phyloP scores from a whole-genome alignment of 2,329 filamentous ascomycete genomes.

The Colletotrichum trifolii region DNA sequence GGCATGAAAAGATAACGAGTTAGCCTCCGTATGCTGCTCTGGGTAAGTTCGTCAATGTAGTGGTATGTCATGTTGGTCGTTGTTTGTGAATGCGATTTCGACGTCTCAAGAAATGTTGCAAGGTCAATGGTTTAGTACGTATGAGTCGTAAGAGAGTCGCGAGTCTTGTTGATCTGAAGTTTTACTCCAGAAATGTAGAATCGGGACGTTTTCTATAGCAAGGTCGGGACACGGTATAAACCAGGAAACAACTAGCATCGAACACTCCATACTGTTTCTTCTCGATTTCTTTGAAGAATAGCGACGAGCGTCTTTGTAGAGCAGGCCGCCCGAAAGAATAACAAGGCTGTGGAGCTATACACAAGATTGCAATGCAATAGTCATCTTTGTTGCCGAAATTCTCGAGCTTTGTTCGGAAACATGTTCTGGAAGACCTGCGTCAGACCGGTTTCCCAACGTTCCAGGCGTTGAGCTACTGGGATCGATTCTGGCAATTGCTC shows the following conservation, averaged over 20 bases:
- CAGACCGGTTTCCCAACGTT: too few species aligned
- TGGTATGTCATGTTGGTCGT: conserved; percentile 15
- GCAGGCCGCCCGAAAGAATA: too few species aligned
- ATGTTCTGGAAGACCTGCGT: too few species aligned
- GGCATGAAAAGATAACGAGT: conserved; percentile 52
- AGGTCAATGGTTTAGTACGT: background rate
- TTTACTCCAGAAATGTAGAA: background rate
- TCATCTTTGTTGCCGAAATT: conserved; percentile 4
- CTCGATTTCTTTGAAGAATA: background rate
- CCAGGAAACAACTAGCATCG: conserved; percentile 11
- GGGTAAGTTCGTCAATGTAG: conserved; percentile 38
- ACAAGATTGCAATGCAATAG: too few species aligned
- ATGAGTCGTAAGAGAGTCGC: background rate
- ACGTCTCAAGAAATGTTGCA: background rate
- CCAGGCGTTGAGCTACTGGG: too few species aligned
- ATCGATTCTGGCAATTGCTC: too few species aligned
- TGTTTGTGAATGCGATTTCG: background rate
- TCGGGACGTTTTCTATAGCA: conserved; percentile 1
- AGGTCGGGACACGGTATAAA: background rate
- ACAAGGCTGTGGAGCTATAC: too few species aligned
- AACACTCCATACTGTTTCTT: background rate
- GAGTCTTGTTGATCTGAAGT: background rate
- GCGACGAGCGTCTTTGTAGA: background rate
- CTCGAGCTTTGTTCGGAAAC: too few species aligned
- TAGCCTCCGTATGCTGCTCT: conserved; percentile 45